These are phyloP conservation scores for Brassica cretica DNA, from an alignment of 345 rosid species.

Conservation along the genomic window DNA sequence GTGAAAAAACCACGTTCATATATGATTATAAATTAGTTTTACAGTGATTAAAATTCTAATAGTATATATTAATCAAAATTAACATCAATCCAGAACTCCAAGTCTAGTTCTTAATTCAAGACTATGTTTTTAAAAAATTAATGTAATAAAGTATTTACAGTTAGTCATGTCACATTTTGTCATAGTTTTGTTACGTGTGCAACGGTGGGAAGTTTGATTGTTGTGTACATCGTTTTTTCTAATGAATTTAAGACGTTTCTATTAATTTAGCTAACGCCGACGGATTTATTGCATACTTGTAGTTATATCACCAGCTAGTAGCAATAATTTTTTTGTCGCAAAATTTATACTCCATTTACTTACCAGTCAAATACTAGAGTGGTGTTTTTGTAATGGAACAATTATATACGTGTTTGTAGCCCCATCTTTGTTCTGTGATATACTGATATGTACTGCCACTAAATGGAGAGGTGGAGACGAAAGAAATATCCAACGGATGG, in stretches of 20 bases:
- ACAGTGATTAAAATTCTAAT: background rate
- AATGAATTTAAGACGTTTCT: too few species aligned
- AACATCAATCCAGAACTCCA: background rate
- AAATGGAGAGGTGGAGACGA: constrained; percentile 1
- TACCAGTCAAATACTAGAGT: background rate
- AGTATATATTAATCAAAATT: background rate
- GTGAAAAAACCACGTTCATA: background rate
- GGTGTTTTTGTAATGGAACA: background rate
- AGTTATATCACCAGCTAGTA: background rate
- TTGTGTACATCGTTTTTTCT: background rate
- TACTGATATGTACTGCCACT: constrained; percentile 9
- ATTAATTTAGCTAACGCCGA: background rate
- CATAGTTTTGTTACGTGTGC: background rate
- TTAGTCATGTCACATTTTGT: background rate
- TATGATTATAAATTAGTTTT: background rate
- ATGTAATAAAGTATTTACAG: background rate
- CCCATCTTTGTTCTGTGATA: background rate
- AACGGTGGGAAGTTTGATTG: background rate
- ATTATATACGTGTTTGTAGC: background rate
- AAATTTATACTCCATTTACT: background rate
- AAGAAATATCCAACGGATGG: constrained; percentile 33
- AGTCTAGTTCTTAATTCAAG: background rate
- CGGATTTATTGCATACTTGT: background rate
- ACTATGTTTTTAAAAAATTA: background rate
- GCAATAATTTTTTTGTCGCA: background rate